These are phyloP conservation scores for Kuraishia cidri DNA, from an alignment of 805 yeast genomes.

Conservation along the genomic window DNA sequence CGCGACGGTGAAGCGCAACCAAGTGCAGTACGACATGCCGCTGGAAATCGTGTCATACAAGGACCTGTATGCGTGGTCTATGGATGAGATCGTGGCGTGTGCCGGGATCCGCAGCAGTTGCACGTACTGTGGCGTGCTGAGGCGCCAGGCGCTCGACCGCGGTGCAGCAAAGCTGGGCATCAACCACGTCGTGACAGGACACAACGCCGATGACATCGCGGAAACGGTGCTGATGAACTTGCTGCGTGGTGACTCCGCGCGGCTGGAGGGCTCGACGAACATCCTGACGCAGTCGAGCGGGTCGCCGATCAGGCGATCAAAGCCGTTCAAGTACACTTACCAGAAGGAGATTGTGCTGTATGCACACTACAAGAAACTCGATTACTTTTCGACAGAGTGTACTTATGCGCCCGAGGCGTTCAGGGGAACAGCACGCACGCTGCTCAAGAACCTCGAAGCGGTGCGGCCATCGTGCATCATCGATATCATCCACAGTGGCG, in stretches of 20 bases:
- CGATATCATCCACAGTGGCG: slow-evolving; percentile 93
- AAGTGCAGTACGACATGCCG: slow-evolving; percentile 48
- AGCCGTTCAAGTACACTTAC: slow-evolving; percentile 92
- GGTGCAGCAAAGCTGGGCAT: slow-evolving; percentile 87
- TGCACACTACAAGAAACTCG: slow-evolving; percentile 93
- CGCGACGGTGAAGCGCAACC: slow-evolving; percentile 93
- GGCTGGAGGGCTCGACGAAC: slow-evolving; percentile 81
- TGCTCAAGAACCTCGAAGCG: slow-evolving; percentile 83
- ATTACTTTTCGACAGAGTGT: slow-evolving; percentile 95
- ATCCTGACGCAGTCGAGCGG: slow-evolving; percentile 78
- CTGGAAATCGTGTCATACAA: slow-evolving; percentile 57
- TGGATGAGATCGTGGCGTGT: slow-evolving; percentile 95
- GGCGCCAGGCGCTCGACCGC: slow-evolving; percentile 94
- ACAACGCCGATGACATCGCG: slow-evolving; percentile 99
- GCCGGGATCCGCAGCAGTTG: slow-evolving; percentile 93
- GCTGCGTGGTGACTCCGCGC: slow-evolving; percentile 90
- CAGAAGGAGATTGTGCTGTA: slow-evolving; percentile 96
- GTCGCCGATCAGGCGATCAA: slow-evolving; percentile 86
- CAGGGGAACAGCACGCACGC: slow-evolving; percentile 91
- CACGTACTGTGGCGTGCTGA: slow-evolving; percentile 94
- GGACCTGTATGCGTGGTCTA: slow-evolving; percentile 93
- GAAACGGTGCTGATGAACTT: slow-evolving; percentile 95
- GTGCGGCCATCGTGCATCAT: slow-evolving; percentile 88
- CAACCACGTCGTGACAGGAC: slow-evolving; percentile 93
- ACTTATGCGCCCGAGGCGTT: slow-evolving; percentile 98